Base-by-base conservation (phyloP, 805 yeast genomes). In the Deakozyma indianensis region DNA sequence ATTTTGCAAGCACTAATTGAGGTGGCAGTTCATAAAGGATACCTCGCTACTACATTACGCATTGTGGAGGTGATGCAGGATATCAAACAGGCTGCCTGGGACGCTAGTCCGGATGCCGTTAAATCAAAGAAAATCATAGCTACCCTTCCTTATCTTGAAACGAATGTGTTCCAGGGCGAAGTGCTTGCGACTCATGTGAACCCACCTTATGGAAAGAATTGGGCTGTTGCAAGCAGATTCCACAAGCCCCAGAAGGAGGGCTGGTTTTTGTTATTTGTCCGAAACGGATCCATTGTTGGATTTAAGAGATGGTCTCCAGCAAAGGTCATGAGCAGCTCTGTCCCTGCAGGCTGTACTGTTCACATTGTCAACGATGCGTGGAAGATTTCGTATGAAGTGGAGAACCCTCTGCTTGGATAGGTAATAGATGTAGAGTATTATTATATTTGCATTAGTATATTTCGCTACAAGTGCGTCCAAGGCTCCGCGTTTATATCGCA, bases 201-300 rank as follows among this genome's bases (percentile, higher is more conserved):
- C 16, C 38, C 38, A 32, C 44, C 22, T 16, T 22, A 15, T 5
- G 44, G 18, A 3, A 21, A 43, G 43, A 27, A 41, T 29, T 16
- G 16, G 47, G 29, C 23, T 22, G 41, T 27, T 41, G 35, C 23
- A 32, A 23, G 45, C 15, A 16, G 45, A 25, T 92, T 84, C 65
- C 94, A 95, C 41, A 90, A 92, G 61, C 68, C 78, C 2, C 98
- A 92, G 62, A 80, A 86, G 56, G 97, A 92, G 59, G 77, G 94
- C 0, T 92, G 98, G 97, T 85, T 90, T 60, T 73, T 79, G 7
- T 73, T 90, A 42, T 76, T 78, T 50, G 62, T 63, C 23, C 62
- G 65, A 4, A 66, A 61, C 2, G 71, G 71, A 41, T 83, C 79
- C 54, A 58, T 90, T n/a, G 18, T 32, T 32, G 38, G 38, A 14